Conservation (phyloP, 768 basidiomycete genomes). For the Xerocomellus intermedius region DNA sequence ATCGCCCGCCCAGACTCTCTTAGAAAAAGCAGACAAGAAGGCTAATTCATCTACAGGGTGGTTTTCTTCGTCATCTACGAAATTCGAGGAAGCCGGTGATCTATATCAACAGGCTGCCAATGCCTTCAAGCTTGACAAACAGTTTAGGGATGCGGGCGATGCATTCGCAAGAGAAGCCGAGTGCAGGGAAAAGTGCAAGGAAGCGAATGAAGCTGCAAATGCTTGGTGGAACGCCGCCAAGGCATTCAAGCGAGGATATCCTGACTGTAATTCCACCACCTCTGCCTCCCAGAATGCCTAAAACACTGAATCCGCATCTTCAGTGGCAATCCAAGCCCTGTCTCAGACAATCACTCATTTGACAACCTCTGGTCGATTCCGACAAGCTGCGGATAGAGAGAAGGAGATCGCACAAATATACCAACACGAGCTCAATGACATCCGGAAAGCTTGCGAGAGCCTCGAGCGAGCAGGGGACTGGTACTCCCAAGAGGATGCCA, state of each 20-base stretch:
- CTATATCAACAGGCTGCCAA: conserved; percentile 94
- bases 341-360: conserved; percentile 82
- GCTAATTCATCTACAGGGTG: conserved; percentile 78
- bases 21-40: conserved; percentile 94
- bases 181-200: conserved; percentile 85
- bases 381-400: conserved; percentile 97
- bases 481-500: conserved; percentile 97
- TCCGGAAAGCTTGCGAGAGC: conserved; percentile 86
- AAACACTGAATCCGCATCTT: conserved; percentile 9
- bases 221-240: conserved; percentile 99
- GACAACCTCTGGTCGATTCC: conserved; percentile 82
- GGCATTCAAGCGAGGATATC: conserved; percentile 87
- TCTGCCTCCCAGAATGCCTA: background rate
- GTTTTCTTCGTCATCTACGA: conserved; percentile 82
- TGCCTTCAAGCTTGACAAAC: conserved; percentile 87
- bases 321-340: conserved; percentile 89
- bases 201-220: conserved; percentile 92
- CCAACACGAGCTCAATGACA: conserved; percentile 76
- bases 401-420: conserved; percentile 96
- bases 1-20: conserved; percentile 69
- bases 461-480: conserved; percentile 91
- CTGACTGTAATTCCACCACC: conserved; percentile 61
- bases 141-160: conserved; percentile 90
- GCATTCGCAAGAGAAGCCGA: conserved; percentile 93
- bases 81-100: conserved; percentile 95